These are phyloP conservation scores for Cyclocybe cylindracea DNA, from an alignment of 768 basidiomycete genomes.

Conservation along the genomic window DNA sequence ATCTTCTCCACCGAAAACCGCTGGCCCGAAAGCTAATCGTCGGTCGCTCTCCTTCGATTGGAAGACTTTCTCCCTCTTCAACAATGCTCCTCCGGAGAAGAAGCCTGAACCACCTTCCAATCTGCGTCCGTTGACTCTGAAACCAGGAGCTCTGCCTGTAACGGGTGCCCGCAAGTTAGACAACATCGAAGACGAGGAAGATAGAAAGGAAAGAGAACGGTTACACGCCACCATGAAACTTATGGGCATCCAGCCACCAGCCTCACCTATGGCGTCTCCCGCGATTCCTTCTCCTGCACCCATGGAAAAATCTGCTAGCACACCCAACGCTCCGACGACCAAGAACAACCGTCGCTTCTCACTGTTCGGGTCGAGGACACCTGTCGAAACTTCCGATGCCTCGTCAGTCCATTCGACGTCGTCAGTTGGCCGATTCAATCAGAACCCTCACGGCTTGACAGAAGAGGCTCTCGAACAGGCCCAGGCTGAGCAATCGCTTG, in stretches of 20 bases:
- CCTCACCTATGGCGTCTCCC: constrained; percentile 36
- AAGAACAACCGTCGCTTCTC: constrained; percentile 59
- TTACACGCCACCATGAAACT: constrained; percentile 90
- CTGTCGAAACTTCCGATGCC: constrained; percentile 43
- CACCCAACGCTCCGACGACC: constrained; percentile 27
- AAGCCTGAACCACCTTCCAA: constrained; percentile 51
- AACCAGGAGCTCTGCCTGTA: constrained; percentile 57
- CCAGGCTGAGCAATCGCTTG: constrained; percentile 75
- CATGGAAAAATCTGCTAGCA: constrained; percentile 27
- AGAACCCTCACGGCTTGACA: constrained; percentile 51
- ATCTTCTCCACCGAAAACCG: constrained; percentile 20
- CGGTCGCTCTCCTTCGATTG: constrained; percentile 86
- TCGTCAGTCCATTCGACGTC: constrained; percentile 50
- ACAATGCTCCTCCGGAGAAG: constrained; percentile 47
- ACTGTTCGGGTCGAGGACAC: constrained; percentile 60
- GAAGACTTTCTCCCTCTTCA: constrained; percentile 76
- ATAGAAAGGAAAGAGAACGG: constrained; percentile 82
- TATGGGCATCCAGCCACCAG: constrained; percentile 83
- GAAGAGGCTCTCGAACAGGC: constrained; percentile 77
- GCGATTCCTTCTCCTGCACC: constrained; percentile 17
- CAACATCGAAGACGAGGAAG: constrained; percentile 91
- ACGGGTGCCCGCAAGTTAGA: constrained; percentile 78
- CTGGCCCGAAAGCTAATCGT: constrained; percentile 49
- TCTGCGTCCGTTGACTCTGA: constrained; percentile 74
- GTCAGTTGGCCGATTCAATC: constrained; percentile 28